Base-by-base conservation (phyloP, 2,329 filamentous ascomycete species). In the Cucurbitaria berberidis region DNA sequence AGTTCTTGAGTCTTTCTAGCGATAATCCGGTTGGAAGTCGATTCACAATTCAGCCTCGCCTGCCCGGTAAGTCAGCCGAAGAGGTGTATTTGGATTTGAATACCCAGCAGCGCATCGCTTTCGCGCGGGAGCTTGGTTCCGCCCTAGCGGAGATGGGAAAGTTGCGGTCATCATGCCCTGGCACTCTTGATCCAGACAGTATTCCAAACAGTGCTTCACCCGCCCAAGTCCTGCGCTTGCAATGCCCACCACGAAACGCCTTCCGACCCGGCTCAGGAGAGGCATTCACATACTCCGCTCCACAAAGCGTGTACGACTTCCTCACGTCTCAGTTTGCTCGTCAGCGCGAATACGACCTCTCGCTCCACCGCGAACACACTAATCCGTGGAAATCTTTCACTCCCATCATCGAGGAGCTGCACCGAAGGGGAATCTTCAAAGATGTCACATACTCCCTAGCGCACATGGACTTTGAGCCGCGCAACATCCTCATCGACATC, bases 401-500 rank as follows among this genome's bases (percentile, higher is more conserved):
- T 5, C 3, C 7, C 6, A 40, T 40, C 11, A 19, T n/a, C 19
- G 38, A 22, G 3, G 38, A 40, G 8, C 38, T 40, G 22, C 15
- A 40, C 3, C 15, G 13, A 8, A 19, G 9, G 19, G 38, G 38
- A 6, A 10, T 22, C 8, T 40, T 40, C 22, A 15, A 26, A 1
- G 22, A 40, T 15, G 18, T 13, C 22, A 11, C 21, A 9, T 40
- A 18, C 15, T 40, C 10, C 22, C 21, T 40, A 7, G 13, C 19
- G 3, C 38, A 40, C 38, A 40, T 26, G 38, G 38, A 40, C 38
- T n/a, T 40, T 19, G 19, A 24, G 21, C 38, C 38, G 5, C 38
- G 38, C 19, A 40, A 40, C 22, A 22, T 40, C 18, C 18, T 40
- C 21, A 5, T 40, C 18, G 19, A 40, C 21, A 61, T 70, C 8